Conservation (phyloP, 345 rosid genomes). For the Lepidium aucheri region DNA sequence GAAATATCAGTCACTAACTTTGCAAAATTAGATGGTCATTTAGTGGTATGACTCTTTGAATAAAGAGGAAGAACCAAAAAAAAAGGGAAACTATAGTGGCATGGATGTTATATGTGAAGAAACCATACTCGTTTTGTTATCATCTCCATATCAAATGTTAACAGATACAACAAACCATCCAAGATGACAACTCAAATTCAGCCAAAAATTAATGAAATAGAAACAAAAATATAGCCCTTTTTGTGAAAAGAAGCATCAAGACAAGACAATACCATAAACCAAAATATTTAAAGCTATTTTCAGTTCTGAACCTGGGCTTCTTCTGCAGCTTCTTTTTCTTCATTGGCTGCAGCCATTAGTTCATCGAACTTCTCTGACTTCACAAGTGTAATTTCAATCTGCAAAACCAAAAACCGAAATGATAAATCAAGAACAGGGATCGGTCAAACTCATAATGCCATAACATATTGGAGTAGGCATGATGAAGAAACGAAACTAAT, state of each 20-base stretch:
- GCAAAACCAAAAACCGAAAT: not conserved
- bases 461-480: not conserved
- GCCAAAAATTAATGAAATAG: slow-evolving; percentile 24
- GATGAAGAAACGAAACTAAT: not conserved
- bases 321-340: slow-evolving; percentile 43
- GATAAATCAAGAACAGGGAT: not conserved
- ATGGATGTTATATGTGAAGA: not conserved
- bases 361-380: slow-evolving; percentile 85
- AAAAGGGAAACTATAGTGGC: not conserved
- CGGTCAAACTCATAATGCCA: not conserved
- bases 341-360: slow-evolving; percentile 73
- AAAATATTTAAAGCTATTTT: not conserved
- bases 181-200: slow-evolving; percentile 9
- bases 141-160: not conserved
- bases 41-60: no score
- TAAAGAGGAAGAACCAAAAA: not conserved
- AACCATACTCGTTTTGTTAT: not conserved
- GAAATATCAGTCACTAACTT: no score
- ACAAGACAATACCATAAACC: not conserved
- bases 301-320: slow-evolving; percentile 45
- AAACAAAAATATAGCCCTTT: not conserved
- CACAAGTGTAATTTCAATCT: slow-evolving; percentile 73
- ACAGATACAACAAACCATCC: slow-evolving; percentile 15
- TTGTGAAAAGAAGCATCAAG: slow-evolving; percentile 1
- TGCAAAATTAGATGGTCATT: no score